Evolutionary conservation across 1,284 basidiomycete species (phyloP).

Genomic region (Malassezia japonica): DNA sequence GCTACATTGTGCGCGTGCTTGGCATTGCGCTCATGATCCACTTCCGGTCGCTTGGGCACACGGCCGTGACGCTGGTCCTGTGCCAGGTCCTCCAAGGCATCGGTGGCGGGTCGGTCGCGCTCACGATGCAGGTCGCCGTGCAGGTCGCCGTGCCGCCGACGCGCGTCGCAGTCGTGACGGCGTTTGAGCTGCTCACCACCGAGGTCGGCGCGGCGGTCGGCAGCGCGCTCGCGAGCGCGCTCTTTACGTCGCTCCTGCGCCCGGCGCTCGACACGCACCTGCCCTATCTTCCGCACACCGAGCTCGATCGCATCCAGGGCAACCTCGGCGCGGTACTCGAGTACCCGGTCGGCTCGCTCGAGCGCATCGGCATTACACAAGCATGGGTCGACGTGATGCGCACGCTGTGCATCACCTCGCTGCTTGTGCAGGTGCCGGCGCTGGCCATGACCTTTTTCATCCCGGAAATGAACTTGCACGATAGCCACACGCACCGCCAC

Average conservation of each 20-base stretch:
- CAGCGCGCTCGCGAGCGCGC: slow-evolving; percentile 56
- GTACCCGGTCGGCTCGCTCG: slow-evolving; percentile 38
- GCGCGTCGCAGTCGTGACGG: slow-evolving; percentile 72
- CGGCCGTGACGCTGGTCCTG: slow-evolving; percentile 49
- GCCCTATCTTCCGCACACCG: slow-evolving; percentile 33
- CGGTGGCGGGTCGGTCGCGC: slow-evolving; percentile 67
- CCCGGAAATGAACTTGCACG: slow-evolving; percentile 21
- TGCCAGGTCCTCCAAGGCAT: slow-evolving; percentile 63
- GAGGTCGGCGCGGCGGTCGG: slow-evolving; percentile 68
- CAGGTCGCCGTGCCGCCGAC: slow-evolving; percentile 66
- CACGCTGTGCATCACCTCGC: slow-evolving; percentile 33
- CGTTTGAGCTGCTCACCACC: slow-evolving; percentile 66
- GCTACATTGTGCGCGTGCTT: slow-evolving; percentile 60
- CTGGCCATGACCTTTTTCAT: slow-evolving; percentile 30
- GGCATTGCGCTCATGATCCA: slow-evolving; percentile 53
- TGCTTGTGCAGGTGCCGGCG: slow-evolving; percentile 35
- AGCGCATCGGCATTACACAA: slow-evolving; percentile 44
- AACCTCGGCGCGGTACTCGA: slow-evolving; percentile 42
- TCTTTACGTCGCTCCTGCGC: slow-evolving; percentile 60
- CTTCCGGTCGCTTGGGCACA: slow-evolving; percentile 60
- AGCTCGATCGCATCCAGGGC: slow-evolving; percentile 37
- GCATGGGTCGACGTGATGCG: slow-evolving; percentile 44
- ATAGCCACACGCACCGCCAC: not conserved
- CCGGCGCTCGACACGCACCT: slow-evolving; percentile 55
- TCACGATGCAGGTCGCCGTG: slow-evolving; percentile 63